Conservation (phyloP, 202 grass and related monocot genomes). For the Schoenoplectus tabernaemontani region DNA sequence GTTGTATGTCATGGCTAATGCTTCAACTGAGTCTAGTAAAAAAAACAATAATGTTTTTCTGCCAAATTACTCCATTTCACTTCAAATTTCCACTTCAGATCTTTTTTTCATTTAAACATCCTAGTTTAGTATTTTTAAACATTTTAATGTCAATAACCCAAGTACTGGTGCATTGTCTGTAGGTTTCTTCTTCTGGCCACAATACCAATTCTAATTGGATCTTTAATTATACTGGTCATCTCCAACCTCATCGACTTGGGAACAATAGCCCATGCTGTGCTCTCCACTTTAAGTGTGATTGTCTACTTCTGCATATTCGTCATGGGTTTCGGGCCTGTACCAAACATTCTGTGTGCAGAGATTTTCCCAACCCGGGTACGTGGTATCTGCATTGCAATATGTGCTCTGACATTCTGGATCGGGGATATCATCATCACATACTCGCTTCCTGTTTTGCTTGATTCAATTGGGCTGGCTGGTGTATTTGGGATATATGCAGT, state of each 20-base stretch:
- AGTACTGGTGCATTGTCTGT: not conserved
- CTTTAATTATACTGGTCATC: slow-evolving; percentile 39
- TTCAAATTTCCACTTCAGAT: not conserved
- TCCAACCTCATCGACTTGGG: slow-evolving; percentile 33
- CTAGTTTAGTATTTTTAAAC: no score
- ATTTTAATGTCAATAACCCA: not conserved
- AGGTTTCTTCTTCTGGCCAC: slow-evolving; percentile 46
- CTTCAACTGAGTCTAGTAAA: not conserved
- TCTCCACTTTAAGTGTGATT: slow-evolving; percentile 39
- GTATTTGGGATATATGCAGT: slow-evolving; percentile 69
- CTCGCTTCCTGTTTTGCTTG: slow-evolving; percentile 66
- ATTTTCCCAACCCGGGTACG: slow-evolving; percentile 89
- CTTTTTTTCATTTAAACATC: not conserved
- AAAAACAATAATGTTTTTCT: not conserved
- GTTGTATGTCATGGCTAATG: not conserved
- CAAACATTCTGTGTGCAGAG: slow-evolving; percentile 56
- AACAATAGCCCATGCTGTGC: slow-evolving; percentile 20
- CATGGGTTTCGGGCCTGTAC: slow-evolving; percentile 56
- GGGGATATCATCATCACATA: slow-evolving; percentile 74
- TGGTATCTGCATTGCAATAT: slow-evolving; percentile 76
- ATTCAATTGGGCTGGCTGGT: slow-evolving; percentile 63
- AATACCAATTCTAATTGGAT: slow-evolving; percentile 40
- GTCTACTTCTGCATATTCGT: slow-evolving; percentile 56
- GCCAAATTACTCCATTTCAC: not conserved
- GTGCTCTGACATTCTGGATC: slow-evolving; percentile 64